Evolutionary conservation across 2,329 filamentous ascomycete genomes (phyloP), one percentile per base, ranked within the genome.

Genomic region (Botrytis deweyae): DNA sequence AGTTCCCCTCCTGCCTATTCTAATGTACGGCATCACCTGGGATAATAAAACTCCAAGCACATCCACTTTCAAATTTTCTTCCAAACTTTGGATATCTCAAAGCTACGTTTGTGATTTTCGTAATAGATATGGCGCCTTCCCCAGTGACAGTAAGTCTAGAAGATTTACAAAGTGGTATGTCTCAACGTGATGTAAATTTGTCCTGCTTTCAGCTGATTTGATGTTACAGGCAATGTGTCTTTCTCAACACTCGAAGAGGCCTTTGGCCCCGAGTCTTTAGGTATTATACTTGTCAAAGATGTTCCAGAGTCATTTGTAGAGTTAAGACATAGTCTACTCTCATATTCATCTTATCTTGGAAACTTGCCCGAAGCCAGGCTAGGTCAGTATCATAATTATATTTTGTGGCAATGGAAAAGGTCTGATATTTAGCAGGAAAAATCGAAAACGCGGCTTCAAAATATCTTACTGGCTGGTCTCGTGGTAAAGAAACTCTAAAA

Each of bases 211-310:
- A 20, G 58, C 77, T 80, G 71, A 78, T 70, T 68, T 25, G 25
- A 42, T 29, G 25, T 59, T 38, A 55, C 76, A 93, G 92, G 89
- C 33, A 88, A 87, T 73, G 86, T 95, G 64, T 86, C 91, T 0
- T 91, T 93, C 70, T 87, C 89, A 73, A 88, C 88, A 0, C 86
- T 96, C 18, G 88, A 93, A 78, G 83, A 92, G 78, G 96, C 96
- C 0, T 98, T 99, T 81, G 96, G 96, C 0, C 94, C 95, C 1
- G 90, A 93, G 40, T 97, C 94, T 3, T 86, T 98, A 20, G 96
- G 96, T 0, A 97, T 99, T 70, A 91, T 99, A 72, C 85, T 98
- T n/a, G 95, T 99, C 66, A 94, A 92, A 81, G 93, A 94, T 81
- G 88, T 98, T 0, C 93, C 94, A 0, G 76, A 86, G 9, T 86